phyloP scores from a whole-genome alignment of 140 eudicot species.

The Flaveria floridana region DNA sequence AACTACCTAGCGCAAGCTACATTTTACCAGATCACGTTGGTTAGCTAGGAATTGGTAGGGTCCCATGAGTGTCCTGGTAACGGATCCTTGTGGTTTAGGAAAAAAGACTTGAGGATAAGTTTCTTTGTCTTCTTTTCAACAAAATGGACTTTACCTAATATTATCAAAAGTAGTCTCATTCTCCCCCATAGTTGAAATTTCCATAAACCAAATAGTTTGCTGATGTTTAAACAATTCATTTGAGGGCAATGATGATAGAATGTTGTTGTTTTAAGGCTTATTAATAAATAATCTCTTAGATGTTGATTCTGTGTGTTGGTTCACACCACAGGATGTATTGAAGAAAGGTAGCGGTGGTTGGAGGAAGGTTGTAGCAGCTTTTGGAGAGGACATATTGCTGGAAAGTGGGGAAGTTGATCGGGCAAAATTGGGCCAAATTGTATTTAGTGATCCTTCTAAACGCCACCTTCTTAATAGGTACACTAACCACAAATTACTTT shows the following conservation, averaged over 20 bases:
- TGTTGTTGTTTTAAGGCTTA: background rate
- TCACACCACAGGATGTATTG: constrained; percentile 62
- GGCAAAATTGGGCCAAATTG: constrained; percentile 69
- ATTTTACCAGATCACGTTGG: too few species aligned
- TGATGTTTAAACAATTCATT: background rate
- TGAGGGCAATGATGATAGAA: background rate
- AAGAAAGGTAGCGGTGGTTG: constrained; percentile 87
- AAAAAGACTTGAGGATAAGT: background rate
- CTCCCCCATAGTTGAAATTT: background rate
- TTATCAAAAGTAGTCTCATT: background rate
- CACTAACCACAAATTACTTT: background rate
- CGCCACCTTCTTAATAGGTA: constrained; percentile 90
- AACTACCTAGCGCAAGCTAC: too few species aligned
- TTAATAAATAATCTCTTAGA: background rate
- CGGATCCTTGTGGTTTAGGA: too few species aligned
- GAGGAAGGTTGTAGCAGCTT: constrained; percentile 80
- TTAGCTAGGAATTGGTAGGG: too few species aligned
- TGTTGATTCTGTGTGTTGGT: constrained; percentile 6
- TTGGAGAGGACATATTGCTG: constrained; percentile 80
- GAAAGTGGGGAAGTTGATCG: constrained; percentile 81
- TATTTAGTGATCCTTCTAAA: constrained; percentile 69
- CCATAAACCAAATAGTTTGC: background rate
- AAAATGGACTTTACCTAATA: background rate
- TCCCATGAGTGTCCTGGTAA: too few species aligned
- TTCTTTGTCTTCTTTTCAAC: background rate